Evolutionary conservation across 768 basidiomycete species (phyloP), one percentile per base, ranked within the genome.

Genomic region (Rhizopogon vulgaris): DNA sequence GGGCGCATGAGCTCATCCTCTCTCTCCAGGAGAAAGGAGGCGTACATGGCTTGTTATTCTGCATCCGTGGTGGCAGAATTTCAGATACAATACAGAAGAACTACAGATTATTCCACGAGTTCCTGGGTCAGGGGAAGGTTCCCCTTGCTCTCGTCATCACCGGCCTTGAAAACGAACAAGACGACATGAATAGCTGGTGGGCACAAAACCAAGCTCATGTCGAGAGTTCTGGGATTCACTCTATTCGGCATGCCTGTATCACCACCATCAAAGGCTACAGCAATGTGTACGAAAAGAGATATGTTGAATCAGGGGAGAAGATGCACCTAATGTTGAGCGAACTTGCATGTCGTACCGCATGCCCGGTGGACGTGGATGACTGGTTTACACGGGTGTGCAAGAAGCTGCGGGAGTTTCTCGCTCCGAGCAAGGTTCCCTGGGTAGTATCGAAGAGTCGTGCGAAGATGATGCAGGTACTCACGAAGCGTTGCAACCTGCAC

Each of bases 1-100:
- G 67, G 38, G 64, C 68, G 9, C 65, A 70, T 18, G 52, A 41
- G 34, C 49, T 77, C 12, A 59, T 78, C 56, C 61, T 62, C 38
- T 55, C 52, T 0, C 64, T 76, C 25, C 58, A 68, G 15, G 48
- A 45, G 28, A 56, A 55, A 3, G 69, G 61, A 25, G 74, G 76
- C 7, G 57, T 77, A 34, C 69, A 64, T 55, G 66, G 77, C 27
- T 65, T 77, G 17, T 54, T 76, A 25, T 65, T 69, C 42, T 68
- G 68, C 56, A 69, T 17, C 55, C 52, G 47, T 41, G 63, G 66
- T 25, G 22, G 22, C 22, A 61, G 69, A 56, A 62, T 68, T 52
- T 71, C 60, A 8, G 41, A 38, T 6, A 63, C 54, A 28, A 63
- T 56, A 55, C 55, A 58, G 43, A 60, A 61, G 5, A 69, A 69